Evolutionary conservation across 176 grass and related monocot genomes (phyloP).

Genomic region (Aegilops sharonensis): DNA sequence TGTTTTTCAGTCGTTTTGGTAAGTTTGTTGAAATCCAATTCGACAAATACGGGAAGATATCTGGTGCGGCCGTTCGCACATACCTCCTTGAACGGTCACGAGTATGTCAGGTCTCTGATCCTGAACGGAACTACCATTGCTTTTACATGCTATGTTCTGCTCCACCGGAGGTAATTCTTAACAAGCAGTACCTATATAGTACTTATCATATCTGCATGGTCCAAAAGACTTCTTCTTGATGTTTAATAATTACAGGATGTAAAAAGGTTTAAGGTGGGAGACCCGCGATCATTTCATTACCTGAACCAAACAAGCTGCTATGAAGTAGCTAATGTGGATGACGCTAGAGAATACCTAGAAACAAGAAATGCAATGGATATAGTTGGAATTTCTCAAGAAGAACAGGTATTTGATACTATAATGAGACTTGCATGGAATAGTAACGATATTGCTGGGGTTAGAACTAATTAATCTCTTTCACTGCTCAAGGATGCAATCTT

Average conservation of each 20-base stretch:
- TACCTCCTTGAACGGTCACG: slow-evolving; percentile 86
- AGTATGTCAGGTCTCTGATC: slow-evolving; percentile 89
- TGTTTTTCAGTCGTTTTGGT: slow-evolving; percentile 70
- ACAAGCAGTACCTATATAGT: neutral
- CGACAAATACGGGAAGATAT: slow-evolving; percentile 89
- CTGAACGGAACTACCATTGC: slow-evolving; percentile 97
- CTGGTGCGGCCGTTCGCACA: slow-evolving; percentile 82
- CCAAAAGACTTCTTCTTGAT: neutral
- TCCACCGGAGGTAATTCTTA: slow-evolving; percentile 78
- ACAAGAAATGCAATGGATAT: slow-evolving; percentile 96
- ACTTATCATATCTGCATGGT: neutral
- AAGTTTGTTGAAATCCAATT: slow-evolving; percentile 99
- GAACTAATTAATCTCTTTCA: slow-evolving; percentile 30
- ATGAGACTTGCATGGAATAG: neutral
- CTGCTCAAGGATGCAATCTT: slow-evolving; percentile 89
- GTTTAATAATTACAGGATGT: slow-evolving; percentile 54
- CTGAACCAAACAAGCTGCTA: slow-evolving; percentile 92
- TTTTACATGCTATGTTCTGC: slow-evolving; percentile 95
- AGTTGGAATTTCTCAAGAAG: slow-evolving; percentile 85
- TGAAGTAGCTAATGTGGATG: slow-evolving; percentile 83
- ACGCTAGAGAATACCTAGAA: slow-evolving; percentile 87
- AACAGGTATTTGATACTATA: slow-evolving; percentile 55
- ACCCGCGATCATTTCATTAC: slow-evolving; percentile 85
- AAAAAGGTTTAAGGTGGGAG: slow-evolving; percentile 83
- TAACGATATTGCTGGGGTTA: neutral